Evolutionary conservation across 169 alveolate species (phyloP).

Genomic region (Cryptosporidium parvum): DNA sequence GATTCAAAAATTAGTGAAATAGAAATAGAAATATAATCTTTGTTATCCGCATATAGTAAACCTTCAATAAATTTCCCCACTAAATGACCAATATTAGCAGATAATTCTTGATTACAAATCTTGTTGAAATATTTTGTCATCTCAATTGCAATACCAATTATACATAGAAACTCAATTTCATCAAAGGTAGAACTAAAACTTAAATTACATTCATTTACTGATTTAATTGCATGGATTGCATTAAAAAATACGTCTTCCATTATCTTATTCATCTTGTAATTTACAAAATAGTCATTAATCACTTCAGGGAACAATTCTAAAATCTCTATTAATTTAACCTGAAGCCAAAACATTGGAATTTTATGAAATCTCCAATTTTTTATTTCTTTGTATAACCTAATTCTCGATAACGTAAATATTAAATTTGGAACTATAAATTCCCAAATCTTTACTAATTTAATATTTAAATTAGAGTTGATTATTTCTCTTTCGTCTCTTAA

Average conservation of each 20-base stretch:
- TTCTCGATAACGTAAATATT: slow-evolving; percentile 22
- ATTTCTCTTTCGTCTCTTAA: neutral
- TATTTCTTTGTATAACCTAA: neutral
- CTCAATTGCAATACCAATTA: slow-evolving; percentile 51
- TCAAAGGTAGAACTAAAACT: slow-evolving; percentile 1
- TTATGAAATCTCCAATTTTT: slow-evolving; percentile 52
- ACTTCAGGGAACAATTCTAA: slow-evolving; percentile 10
- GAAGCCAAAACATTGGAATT: slow-evolving; percentile 74
- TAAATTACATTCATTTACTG: neutral
- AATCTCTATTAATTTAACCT: slow-evolving; percentile 22
- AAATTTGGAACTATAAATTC: slow-evolving; percentile 22
- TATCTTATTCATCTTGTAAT: slow-evolving; percentile 19
- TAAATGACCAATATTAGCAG: slow-evolving; percentile 17
- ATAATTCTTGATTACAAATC: neutral
- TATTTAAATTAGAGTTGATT: neutral
- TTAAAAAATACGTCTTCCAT: slow-evolving; percentile 44
- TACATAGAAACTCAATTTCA: slow-evolving; percentile 38
- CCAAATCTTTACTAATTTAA: slow-evolving; percentile 18
- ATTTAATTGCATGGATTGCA: slow-evolving; percentile 32
- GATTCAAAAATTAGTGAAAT: slow-evolving; percentile 42
- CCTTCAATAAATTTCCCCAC: slow-evolving; percentile 41
- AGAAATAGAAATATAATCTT: slow-evolving; percentile 55
- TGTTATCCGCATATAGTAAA: slow-evolving; percentile 55
- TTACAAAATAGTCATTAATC: slow-evolving; percentile 21
- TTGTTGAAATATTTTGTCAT: slow-evolving; percentile 26